A percentile compares a stretch with the other conserved stretches of the same genome.
These are phyloP conservation scores for Neopestalotiopsis rosae DNA, from an alignment of 2,329 filamentous ascomycete genomes.

Conservation along the genomic window DNA sequence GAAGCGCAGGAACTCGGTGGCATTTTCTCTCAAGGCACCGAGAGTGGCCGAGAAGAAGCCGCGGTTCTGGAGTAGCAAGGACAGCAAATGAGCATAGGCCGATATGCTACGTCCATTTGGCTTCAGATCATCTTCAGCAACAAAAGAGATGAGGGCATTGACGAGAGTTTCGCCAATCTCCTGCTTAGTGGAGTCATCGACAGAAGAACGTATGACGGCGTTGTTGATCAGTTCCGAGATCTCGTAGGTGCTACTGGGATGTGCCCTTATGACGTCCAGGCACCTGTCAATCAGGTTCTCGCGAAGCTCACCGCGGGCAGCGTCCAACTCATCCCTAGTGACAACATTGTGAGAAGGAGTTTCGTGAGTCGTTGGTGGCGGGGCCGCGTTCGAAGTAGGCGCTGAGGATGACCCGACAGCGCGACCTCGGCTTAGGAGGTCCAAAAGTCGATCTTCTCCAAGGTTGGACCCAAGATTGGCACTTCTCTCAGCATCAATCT, in stretches of 20 bases:
- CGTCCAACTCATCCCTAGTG: slow-evolving; percentile 81
- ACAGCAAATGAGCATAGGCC: slow-evolving; percentile 90
- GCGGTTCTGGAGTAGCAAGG: slow-evolving; percentile 82
- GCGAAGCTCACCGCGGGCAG: slow-evolving; percentile 73
- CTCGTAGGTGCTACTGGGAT: slow-evolving; percentile 89
- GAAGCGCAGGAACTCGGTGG: slow-evolving; percentile 78
- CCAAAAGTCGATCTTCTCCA: slow-evolving; percentile 26
- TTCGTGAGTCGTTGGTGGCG: slow-evolving; percentile 20
- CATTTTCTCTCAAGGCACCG: slow-evolving; percentile 76
- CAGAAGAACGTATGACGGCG: slow-evolving; percentile 65
- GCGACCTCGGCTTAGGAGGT: slow-evolving; percentile 31
- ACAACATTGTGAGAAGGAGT: slow-evolving; percentile 40
- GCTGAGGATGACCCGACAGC: slow-evolving; percentile 28
- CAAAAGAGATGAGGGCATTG: slow-evolving; percentile 78
- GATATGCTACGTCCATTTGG: slow-evolving; percentile 69
- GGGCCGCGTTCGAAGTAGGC: slow-evolving; percentile 27
- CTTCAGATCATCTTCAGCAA: slow-evolving; percentile 66
- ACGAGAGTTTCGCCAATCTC: slow-evolving; percentile 85
- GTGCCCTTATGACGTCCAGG: slow-evolving; percentile 85
- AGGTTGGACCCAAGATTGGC: slow-evolving; percentile 15
- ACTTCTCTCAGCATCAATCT: slow-evolving; percentile 28
- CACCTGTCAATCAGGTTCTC: slow-evolving; percentile 85
- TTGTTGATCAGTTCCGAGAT: slow-evolving; percentile 84
- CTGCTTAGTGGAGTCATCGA: slow-evolving; percentile 60
- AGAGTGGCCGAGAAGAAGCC: slow-evolving; percentile 80